Base-by-base conservation (phyloP, 116 monocot species). In the Cymodocea nodosa region DNA sequence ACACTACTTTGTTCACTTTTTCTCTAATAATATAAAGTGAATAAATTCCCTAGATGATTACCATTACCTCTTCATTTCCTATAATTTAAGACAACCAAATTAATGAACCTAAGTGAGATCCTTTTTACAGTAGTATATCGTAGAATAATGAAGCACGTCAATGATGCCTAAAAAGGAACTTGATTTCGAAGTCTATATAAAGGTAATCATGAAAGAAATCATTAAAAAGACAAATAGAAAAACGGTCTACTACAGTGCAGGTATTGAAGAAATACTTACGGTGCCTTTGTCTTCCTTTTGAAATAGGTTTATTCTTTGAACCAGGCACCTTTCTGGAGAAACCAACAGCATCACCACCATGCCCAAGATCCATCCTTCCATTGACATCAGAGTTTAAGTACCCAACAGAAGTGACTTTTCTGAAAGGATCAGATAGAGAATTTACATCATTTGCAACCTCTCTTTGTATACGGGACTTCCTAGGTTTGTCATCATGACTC, bases 211-310 rank as follows among this genome's bases (percentile, higher is more conserved):
- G 44, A 44, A 44, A 44, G 11, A 8, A 11, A 44, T 44, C 44
- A 44, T 8, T 44, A 44, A 4, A 44, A 0, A 44, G 11, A 44
- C 0, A 6, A 44, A 44, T 44, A 2, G 44, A 44, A 44, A 44
- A 44, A 6, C 11, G 0, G 6, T 6, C 11, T 8, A 11, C 11
- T 0, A 44, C 44, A 44, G 11, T 44, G 7, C 7, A 60, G 15
- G 30, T 13, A 20, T 13, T 15, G 30, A 23, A 24, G 30, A 25
- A 15, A 23, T 60, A 68, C 44, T 80, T 87, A 58, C 71, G 89
- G 2, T 61, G 76, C 68, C 70, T 89, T 54, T 80, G 24, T 49
- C 79, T 89, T 70, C 59, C 82, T 68, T 84, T 89, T n/a, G 68
- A 71, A 25, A 24, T 68, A 9, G 74, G 36, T 24, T 76, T 82